These are phyloP conservation scores for Suillus spraguei DNA, from an alignment of 768 basidiomycete species.

Conservation along the genomic window DNA sequence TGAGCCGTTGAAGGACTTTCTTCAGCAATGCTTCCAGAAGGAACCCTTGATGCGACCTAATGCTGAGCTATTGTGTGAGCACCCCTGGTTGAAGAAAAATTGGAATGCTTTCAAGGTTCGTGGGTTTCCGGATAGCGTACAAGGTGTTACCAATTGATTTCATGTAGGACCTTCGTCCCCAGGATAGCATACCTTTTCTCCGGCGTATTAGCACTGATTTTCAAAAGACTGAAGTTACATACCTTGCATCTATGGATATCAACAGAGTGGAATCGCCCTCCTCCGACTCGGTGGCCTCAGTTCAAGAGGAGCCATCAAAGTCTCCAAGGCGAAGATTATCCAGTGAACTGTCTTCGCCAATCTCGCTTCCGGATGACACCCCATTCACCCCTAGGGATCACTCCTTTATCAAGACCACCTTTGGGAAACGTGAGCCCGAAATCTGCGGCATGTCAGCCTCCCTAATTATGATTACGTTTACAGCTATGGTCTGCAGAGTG, in stretches of 20 bases:
- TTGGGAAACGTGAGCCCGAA: constrained; percentile 71
- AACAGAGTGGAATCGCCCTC: constrained; percentile 39
- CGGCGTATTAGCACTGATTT: constrained; percentile 88
- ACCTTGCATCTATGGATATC: constrained; percentile 43
- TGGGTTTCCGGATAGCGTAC: background rate
- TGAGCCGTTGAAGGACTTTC: constrained; percentile 74
- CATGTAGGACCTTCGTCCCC: constrained; percentile 75
- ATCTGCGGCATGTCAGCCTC: constrained; percentile 3
- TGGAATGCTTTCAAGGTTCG: constrained; percentile 80
- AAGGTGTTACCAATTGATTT: constrained; percentile 9
- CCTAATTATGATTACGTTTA: constrained; percentile 16
- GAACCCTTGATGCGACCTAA: constrained; percentile 81
- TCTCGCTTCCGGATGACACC: constrained; percentile 31
- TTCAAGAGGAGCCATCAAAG: constrained; percentile 41
- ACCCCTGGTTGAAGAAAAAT: constrained; percentile 85
- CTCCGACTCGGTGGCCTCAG: constrained; percentile 40
- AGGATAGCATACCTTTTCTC: constrained; percentile 95
- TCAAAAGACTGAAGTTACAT: constrained; percentile 68
- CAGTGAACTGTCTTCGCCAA: constrained; percentile 33
- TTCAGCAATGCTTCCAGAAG: constrained; percentile 89
- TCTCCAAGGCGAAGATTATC: constrained; percentile 43
- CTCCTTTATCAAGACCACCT: constrained; percentile 88
- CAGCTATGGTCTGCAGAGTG: constrained; percentile 87
- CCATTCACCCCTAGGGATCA: constrained; percentile 69
- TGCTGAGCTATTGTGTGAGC: constrained; percentile 85